Percentiles rank a stretch among this genome's conserved stretches.
Evolutionary conservation across 2,329 filamentous ascomycete species (phyloP).

Genomic region (Paraphoma chrysanthemicola): DNA sequence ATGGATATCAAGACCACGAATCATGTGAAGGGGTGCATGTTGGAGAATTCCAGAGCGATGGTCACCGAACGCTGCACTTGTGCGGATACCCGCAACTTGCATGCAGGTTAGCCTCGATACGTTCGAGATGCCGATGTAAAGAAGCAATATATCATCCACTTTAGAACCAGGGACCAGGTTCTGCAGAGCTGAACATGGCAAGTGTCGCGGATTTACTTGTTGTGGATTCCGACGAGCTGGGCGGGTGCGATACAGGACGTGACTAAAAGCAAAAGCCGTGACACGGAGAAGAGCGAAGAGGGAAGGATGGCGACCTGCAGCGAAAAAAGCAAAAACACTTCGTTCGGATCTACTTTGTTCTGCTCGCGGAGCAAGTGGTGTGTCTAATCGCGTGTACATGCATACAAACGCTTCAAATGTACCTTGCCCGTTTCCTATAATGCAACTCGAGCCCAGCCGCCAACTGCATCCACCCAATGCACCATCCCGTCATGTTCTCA

Average conservation of each 20-base stretch:
- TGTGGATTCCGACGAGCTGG: too few species aligned
- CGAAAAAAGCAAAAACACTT: neutral
- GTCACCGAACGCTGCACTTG: neutral
- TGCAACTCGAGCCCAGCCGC: neutral
- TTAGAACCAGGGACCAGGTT: neutral
- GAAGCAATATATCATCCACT: neutral
- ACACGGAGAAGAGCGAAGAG: neutral
- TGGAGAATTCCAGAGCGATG: neutral
- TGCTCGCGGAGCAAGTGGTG: neutral
- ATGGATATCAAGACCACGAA: too few species aligned
- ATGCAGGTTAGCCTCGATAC: neutral
- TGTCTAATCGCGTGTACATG: neutral
- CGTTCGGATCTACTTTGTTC: neutral
- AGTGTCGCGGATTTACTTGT: too few species aligned
- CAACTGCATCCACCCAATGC: neutral
- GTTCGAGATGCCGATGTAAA: neutral
- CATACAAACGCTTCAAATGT: neutral
- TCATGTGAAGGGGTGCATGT: neutral
- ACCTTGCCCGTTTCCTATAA: neutral
- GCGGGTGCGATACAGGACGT: neutral
- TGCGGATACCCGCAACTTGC: neutral
- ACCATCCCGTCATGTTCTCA: neutral
- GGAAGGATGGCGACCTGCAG: neutral
- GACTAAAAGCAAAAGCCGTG: neutral
- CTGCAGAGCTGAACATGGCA: too few species aligned